Base-by-base conservation (phyloP, 2,329 filamentous ascomycete species). In the Ceratocystis eucalypticola region DNA sequence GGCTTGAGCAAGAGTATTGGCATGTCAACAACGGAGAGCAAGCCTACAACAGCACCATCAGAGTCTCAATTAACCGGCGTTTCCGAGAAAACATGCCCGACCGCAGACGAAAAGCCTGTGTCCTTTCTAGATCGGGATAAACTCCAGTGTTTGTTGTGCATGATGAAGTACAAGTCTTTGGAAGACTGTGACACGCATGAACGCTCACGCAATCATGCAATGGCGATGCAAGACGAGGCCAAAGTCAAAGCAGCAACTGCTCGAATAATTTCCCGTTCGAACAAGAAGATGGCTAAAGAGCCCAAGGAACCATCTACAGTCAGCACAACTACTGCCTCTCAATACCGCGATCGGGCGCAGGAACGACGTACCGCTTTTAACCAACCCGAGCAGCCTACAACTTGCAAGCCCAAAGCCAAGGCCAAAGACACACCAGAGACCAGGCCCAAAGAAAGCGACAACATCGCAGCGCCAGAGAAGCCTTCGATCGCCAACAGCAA, bases 301-400 rank as follows among this genome's bases (percentile, higher is more conserved):
- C 48, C 25, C 66, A 69, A 6, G 70, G 72, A 10, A 71, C 48
- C 22, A 5, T 53, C 71, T 8, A 70, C 69, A 22, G 68, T 71
- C 53, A 57, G 3, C 1, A 22, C 46, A 7, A 63, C 30, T 5
- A 25, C 71, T 67, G 28, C 7, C 12, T 59, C 28, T 15, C 77
- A 78, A 69, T 88, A 87, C 72, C 80, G 84, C 28, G 87, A 90
- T 71, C 80, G 87, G 44, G 87, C 87, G 5, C 85, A 82, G 71
- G 86, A 89, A 73, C 80, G 87, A 20, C 80, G 87, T 6, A 74
- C 82, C 67, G 82, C 80, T 1, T 85, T 84, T 72, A 84, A 80
- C 66, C 86, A 86, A 71, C 84, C 82, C 2, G 81, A 76, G 63
- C 83, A 81, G 70, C 82, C 82, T 12, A 33, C 30, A 37, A 37